Conservation (phyloP, 1,284 basidiomycete genomes). For the Ganoderma resinaceum region DNA sequence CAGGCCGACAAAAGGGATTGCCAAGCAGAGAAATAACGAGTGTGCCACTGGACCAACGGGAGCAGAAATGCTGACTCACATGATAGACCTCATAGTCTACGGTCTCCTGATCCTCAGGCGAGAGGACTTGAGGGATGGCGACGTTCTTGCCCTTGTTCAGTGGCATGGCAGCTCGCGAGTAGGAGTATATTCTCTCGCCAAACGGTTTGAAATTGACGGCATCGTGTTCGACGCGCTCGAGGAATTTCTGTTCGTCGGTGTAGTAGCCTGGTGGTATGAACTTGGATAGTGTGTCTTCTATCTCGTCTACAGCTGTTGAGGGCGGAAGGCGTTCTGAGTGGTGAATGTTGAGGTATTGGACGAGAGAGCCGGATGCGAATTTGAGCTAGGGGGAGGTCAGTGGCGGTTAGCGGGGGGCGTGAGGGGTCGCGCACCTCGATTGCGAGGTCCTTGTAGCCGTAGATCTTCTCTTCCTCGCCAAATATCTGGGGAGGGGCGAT, state of each 20-base stretch:
- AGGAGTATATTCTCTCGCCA: constrained; percentile 81
- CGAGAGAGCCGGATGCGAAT: constrained; percentile 88
- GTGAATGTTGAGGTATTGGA: constrained; percentile 76
- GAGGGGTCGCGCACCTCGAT: constrained; percentile 73
- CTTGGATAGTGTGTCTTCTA: constrained; percentile 78
- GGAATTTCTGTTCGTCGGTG: constrained; percentile 71
- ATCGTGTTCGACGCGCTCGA: constrained; percentile 74
- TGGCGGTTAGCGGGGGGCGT: constrained; percentile 2
- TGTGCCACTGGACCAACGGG: background rate
- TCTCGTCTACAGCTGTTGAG: constrained; percentile 86
- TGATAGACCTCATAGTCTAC: constrained; percentile 88
- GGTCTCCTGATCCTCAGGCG: constrained; percentile 62
- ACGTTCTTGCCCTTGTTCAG: constrained; percentile 52
- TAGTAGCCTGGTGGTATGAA: constrained; percentile 84
- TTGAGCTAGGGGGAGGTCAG: constrained; percentile 59
- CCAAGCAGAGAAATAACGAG: background rate
- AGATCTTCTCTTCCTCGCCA: constrained; percentile 96
- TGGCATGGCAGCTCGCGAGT: constrained; percentile 60
- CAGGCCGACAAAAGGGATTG: background rate
- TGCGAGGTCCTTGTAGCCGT: constrained; percentile 86
- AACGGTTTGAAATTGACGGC: constrained; percentile 78
- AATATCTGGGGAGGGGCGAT: constrained; percentile 66
- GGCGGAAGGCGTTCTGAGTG: constrained; percentile 74
- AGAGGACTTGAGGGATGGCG: constrained; percentile 44
- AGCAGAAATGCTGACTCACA: constrained; percentile 53